phyloP scores from a whole-genome alignment of 768 basidiomycete species.

The Trametes punicea region DNA sequence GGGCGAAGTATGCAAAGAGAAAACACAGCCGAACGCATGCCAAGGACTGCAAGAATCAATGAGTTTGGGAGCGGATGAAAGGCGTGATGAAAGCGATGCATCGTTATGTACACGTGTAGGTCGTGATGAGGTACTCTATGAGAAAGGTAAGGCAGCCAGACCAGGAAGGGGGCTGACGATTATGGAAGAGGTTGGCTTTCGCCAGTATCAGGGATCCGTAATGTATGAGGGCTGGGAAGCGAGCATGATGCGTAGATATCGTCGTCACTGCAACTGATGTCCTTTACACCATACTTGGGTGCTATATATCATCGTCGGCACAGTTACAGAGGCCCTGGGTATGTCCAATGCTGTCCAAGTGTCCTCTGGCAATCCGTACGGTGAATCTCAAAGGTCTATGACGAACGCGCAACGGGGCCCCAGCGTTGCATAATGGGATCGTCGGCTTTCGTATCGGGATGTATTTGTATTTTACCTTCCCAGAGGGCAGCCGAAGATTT shows the following conservation, averaged over 20 bases:
- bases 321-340: neutral
- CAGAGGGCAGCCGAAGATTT: slow-evolving; percentile 77
- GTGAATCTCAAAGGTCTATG: slow-evolving; percentile 9
- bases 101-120: slow-evolving; percentile 4
- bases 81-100: neutral
- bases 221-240: slow-evolving; percentile 2
- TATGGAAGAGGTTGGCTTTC: neutral
- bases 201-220: neutral
- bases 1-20: neutral
- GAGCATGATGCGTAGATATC: slow-evolving; percentile 1
- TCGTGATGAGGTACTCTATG: no score
- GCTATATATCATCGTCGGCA: neutral
- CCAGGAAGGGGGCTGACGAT: no score
- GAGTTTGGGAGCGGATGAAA: no score
- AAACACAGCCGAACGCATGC: neutral
- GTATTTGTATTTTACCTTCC: slow-evolving; percentile 83
- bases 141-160: no score
- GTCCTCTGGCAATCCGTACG: slow-evolving; percentile 7
- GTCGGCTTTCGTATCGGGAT: slow-evolving; percentile 75
- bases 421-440: slow-evolving; percentile 45
- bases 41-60: neutral
- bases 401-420: slow-evolving; percentile 18
- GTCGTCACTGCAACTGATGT: slow-evolving; percentile 9
- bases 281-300: slow-evolving; percentile 7
- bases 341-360: slow-evolving; percentile 8